phyloP scores from a whole-genome alignment of 2,329 filamentous ascomycete genomes.

The Xylariaceae sp. region DNA sequence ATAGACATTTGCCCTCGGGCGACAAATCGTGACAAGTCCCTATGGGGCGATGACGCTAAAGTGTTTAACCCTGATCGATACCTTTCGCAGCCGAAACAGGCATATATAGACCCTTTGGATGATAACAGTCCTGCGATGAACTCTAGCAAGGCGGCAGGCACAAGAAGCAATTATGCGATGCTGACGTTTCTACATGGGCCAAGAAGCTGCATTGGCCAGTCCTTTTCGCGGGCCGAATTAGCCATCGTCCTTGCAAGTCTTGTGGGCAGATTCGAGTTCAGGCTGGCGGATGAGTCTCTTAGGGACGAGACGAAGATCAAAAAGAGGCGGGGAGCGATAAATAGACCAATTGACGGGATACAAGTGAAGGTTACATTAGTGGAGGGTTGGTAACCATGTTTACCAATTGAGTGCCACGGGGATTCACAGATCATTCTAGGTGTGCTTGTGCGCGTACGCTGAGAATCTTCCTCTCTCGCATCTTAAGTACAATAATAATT shows the following conservation, averaged over 20 bases:
- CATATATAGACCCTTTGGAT: slow-evolving; percentile 12
- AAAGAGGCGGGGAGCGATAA: slow-evolving; percentile 23
- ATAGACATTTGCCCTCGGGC: slow-evolving; percentile 21
- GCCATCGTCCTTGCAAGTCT: slow-evolving; percentile 24
- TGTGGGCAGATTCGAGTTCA: slow-evolving; percentile 25
- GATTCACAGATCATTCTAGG: no score
- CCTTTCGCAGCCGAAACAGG: slow-evolving; percentile 17
- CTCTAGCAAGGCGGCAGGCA: slow-evolving; percentile 8
- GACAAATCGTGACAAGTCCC: slow-evolving; percentile 20
- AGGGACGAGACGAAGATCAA: slow-evolving; percentile 20
- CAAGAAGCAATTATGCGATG: slow-evolving; percentile 28
- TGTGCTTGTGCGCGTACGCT: no score
- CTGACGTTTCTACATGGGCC: slow-evolving; percentile 28
- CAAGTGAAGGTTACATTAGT: slow-evolving; percentile 22
- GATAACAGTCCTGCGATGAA: slow-evolving; percentile 5
- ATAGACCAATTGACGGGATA: slow-evolving; percentile 21
- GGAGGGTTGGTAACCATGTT: slow-evolving; percentile 24
- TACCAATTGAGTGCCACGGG: no score
- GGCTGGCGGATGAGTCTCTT: slow-evolving; percentile 17
- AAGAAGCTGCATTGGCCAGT: slow-evolving; percentile 29
- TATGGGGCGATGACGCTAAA: slow-evolving; percentile 28
- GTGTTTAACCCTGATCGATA: slow-evolving; percentile 28
- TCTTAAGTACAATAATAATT: no score
- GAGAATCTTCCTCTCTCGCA: no score
- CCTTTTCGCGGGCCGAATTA: slow-evolving; percentile 25